A percentile compares a stretch with the other conserved stretches of the same genome.
These are phyloP conservation scores for Tillandsia fasciculata DNA, from an alignment of 176 grass and related monocot species.

Conservation along the genomic window DNA sequence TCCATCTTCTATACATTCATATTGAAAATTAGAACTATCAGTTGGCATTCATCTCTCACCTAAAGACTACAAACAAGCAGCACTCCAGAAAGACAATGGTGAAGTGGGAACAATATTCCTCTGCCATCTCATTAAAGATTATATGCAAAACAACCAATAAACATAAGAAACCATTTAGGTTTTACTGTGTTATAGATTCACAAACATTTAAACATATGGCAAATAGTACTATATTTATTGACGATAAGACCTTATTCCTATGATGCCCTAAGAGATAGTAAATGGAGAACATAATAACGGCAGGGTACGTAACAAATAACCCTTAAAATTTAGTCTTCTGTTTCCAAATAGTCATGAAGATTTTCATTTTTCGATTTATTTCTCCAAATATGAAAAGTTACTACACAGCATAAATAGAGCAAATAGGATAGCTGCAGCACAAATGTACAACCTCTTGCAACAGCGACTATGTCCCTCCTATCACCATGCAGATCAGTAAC, in stretches of 20 bases:
- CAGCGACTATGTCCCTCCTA: conserved; percentile 62
- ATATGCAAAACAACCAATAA: too few relatives aligned
- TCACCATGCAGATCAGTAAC: conserved; percentile 28
- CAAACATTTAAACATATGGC: too few relatives aligned
- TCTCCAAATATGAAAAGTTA: conserved; percentile 2
- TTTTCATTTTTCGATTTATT: background rate
- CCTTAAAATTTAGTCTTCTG: background rate
- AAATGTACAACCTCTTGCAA: conserved; percentile 69
- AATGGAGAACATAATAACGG: too few relatives aligned
- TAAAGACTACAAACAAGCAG: background rate
- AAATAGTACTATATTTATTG: too few relatives aligned
- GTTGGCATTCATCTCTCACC: too few relatives aligned
- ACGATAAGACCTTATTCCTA: too few relatives aligned
- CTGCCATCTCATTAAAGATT: background rate
- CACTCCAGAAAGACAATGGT: background rate
- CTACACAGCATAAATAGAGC: conserved; percentile 1
- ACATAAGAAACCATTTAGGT: too few relatives aligned
- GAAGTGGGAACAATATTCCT: background rate
- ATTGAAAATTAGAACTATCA: background rate
- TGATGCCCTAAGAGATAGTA: too few relatives aligned
- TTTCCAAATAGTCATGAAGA: background rate
- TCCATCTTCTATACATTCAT: background rate
- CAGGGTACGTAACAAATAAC: too few relatives aligned
- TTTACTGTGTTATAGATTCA: too few relatives aligned
- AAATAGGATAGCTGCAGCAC: conserved; percentile 1